Conservation (phyloP, 805 yeast genomes). For the Soucietia sequanensis region DNA sequence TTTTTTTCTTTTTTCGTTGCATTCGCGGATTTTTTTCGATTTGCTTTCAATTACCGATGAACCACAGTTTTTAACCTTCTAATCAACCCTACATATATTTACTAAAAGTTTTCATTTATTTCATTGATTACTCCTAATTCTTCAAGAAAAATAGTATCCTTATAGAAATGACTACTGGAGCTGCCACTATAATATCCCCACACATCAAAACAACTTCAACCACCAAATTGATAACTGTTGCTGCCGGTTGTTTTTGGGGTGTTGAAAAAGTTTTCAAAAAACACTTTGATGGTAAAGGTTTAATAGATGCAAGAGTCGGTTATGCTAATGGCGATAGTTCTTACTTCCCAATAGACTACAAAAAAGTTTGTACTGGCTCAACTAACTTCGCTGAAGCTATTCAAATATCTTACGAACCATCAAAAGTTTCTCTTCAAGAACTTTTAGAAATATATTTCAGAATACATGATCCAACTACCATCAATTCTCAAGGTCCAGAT, state of each 20-base stretch:
- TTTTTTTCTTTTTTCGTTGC: too few relatives aligned
- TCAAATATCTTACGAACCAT: conserved; percentile 81
- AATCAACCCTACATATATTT: too few relatives aligned
- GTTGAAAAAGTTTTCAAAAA: conserved; percentile 81
- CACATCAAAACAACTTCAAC: conserved; percentile 33
- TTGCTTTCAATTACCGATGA: too few relatives aligned
- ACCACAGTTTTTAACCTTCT: too few relatives aligned
- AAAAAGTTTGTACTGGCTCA: conserved; percentile 71
- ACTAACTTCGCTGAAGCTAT: conserved; percentile 80
- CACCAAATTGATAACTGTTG: conserved; percentile 39
- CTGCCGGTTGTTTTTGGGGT: conserved; percentile 83
- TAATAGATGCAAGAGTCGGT: conserved; percentile 82
- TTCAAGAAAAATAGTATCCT: not conserved
- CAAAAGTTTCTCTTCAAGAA: conserved; percentile 53
- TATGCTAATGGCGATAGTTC: conserved; percentile 82
- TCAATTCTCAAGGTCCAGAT: conserved; percentile 84
- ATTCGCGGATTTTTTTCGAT: too few relatives aligned
- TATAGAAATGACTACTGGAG: conserved; percentile 10
- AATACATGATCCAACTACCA: conserved; percentile 92
- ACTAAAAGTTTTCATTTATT: too few relatives aligned
- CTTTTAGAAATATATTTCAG: conserved; percentile 81
- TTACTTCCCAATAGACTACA: conserved; percentile 43
- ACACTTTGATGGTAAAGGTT: conserved; percentile 60
- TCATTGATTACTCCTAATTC: too few relatives aligned
- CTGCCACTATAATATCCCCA: conserved; percentile 26